Conservation (phyloP, 306 rosid species). For the Lotus japonicus region DNA sequence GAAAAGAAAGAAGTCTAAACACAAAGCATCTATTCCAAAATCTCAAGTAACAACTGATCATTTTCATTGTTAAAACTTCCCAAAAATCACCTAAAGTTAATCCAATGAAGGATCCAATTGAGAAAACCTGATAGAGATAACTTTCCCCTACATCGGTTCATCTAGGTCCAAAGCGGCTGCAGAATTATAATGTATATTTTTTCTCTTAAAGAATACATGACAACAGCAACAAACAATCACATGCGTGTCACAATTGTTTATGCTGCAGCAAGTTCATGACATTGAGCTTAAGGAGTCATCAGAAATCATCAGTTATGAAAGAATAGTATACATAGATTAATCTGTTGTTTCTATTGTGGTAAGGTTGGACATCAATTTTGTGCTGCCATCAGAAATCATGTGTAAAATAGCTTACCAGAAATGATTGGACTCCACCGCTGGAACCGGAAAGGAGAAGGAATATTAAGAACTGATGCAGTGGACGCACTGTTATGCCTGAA, state of each 20-base stretch:
- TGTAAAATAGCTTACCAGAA: conserved; percentile 53
- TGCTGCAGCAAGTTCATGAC: neutral
- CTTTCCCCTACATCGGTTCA: neutral
- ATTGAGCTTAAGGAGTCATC: conserved; percentile 7
- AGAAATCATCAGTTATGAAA: neutral
- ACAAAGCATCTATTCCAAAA: neutral
- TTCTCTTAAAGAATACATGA: neutral
- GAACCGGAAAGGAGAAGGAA: conserved; percentile 77
- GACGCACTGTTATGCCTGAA: conserved; percentile 60
- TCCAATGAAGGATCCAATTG: neutral
- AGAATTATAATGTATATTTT: neutral
- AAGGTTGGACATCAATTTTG: neutral
- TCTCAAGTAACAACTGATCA: neutral
- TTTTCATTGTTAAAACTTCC: neutral
- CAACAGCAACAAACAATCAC: neutral
- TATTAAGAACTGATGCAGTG: conserved; percentile 61
- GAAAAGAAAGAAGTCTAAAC: neutral
- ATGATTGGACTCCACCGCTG: conserved; percentile 89
- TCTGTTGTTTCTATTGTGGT: neutral
- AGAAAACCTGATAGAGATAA: neutral
- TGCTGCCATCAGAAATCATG: neutral
- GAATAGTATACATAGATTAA: neutral
- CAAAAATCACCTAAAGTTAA: neutral
- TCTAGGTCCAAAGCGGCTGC: neutral
- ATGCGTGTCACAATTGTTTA: neutral